These are phyloP conservation scores for Aspergillus piperis DNA, from an alignment of 2,329 filamentous ascomycete genomes.

Conservation along the genomic window DNA sequence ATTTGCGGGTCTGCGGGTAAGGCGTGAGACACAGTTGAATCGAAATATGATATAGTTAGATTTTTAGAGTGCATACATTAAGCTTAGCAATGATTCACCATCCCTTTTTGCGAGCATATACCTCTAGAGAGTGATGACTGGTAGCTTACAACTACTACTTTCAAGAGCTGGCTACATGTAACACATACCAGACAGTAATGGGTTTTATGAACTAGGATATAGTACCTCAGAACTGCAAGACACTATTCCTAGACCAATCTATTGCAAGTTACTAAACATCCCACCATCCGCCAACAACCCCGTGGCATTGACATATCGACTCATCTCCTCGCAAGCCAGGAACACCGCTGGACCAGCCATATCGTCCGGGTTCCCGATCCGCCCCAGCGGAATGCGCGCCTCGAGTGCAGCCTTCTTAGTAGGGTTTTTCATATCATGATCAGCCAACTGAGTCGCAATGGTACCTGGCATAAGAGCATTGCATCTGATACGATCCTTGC, in stretches of 20 bases:
- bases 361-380: constrained; percentile 66
- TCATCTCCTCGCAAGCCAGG: constrained; percentile 25
- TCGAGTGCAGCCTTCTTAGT: constrained; percentile 57
- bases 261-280: constrained; percentile 25
- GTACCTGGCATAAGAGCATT: constrained; percentile 80
- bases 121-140: no score
- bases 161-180: no score
- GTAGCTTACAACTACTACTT: no score
- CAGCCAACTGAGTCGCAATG: constrained; percentile 76
- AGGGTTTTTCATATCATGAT: constrained; percentile 68
- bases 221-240: no score
- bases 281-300: constrained; percentile 24
- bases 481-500: constrained; percentile 71
- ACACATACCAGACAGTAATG: no score
- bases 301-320: constrained; percentile 23
- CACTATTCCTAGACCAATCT: neutral
- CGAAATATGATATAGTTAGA: no score
- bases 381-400: constrained; percentile 69
- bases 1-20: constrained; percentile 21
- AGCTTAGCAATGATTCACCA: neutral
- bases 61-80: no score
- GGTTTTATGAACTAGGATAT: no score
- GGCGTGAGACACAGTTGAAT: neutral
- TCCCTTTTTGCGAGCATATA: neutral
- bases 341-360: constrained; percentile 67